Percentiles rank a stretch among this genome's conserved stretches.
Evolutionary conservation across 2,329 filamentous ascomycete species (phyloP).

Genomic region (Neopestalotiopsis clavispora): DNA sequence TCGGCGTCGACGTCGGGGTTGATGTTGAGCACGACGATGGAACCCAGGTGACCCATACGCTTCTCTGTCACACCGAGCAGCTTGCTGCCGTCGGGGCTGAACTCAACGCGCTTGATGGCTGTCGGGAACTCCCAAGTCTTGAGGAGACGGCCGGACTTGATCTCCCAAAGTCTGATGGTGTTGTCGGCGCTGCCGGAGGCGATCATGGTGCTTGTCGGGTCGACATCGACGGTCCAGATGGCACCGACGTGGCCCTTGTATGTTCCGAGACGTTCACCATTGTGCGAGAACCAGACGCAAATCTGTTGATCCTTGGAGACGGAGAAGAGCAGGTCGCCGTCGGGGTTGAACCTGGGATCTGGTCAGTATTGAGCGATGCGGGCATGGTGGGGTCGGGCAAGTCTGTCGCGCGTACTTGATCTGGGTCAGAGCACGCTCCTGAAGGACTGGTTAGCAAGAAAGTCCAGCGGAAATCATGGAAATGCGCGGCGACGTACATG

Average conservation of each 20-base stretch:
- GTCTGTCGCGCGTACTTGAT: conserved; percentile 68
- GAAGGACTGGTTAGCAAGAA: conserved; percentile 26
- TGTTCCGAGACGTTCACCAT: conserved; percentile 95
- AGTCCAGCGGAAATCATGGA: background rate
- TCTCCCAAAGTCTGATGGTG: conserved; percentile 96
- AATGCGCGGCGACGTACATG: conserved; percentile 63
- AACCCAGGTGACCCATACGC: conserved; percentile 94
- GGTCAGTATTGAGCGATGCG: conserved; percentile 20
- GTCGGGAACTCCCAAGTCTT: conserved; percentile 99
- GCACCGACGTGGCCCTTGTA: conserved; percentile 97
- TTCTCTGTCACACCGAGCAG: conserved; percentile 96
- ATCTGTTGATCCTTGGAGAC: conserved; percentile 96
- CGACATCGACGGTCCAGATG: conserved; percentile 97
- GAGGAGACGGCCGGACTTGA: conserved; percentile 88
- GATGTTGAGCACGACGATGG: conserved; percentile 92
- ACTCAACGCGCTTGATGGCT: conserved; percentile 96
- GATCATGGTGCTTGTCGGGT: conserved; percentile 88
- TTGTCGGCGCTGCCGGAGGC: conserved; percentile 97
- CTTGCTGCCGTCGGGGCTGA: conserved; percentile 90
- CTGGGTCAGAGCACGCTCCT: conserved; percentile 93
- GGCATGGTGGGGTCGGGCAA: conserved; percentile 17
- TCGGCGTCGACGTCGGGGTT: conserved; percentile 80
- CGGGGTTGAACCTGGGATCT: conserved; percentile 75
- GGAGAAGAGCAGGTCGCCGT: conserved; percentile 97
- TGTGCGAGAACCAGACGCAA: conserved; percentile 96